phyloP scores from a whole-genome alignment of 2,329 filamentous ascomycete species.

The Trichoderma gracile region DNA sequence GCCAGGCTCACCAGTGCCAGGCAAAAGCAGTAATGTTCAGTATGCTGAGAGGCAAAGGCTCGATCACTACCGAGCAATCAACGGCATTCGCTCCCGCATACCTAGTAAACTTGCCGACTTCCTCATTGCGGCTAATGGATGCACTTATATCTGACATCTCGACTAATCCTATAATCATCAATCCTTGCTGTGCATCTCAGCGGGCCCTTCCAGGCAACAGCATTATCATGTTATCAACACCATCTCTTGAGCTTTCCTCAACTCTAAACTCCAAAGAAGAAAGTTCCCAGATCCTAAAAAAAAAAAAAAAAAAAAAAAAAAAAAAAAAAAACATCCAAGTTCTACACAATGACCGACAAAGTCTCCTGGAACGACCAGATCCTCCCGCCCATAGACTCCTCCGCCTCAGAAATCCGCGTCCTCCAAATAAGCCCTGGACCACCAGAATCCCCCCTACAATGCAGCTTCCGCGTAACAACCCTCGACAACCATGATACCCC shows the following conservation, averaged over 20 bases:
- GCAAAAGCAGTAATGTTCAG: background rate
- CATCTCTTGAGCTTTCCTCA: too few relatives aligned
- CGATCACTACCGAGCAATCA: background rate
- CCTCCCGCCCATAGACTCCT: background rate
- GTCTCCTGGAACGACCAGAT: constrained; percentile 10
- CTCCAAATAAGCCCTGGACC: constrained; percentile 2
- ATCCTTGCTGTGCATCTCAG: too few relatives aligned
- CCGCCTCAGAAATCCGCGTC: constrained; percentile 7
- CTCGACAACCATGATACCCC: background rate
- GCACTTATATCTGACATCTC: background rate
- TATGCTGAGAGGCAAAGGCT: background rate
- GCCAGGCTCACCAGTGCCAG: background rate
- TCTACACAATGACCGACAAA: background rate
- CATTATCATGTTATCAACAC: background rate
- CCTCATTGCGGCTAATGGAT: background rate
- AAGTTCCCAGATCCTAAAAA: too few relatives aligned
- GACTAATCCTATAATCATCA: background rate
- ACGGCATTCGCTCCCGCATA: too few relatives aligned
- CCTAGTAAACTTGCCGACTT: background rate
- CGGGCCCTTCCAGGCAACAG: background rate
- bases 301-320: too few relatives aligned
- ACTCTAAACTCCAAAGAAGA: background rate
- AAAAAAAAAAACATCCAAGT: too few relatives aligned
- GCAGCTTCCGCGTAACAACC: background rate
- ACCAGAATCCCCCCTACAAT: constrained; percentile 7